A percentile compares a stretch with the other conserved stretches of the same genome.
Evolutionary conservation across 2,329 filamentous ascomycete genomes (phyloP).

Genomic region (Colletotrichum higginsianum): DNA sequence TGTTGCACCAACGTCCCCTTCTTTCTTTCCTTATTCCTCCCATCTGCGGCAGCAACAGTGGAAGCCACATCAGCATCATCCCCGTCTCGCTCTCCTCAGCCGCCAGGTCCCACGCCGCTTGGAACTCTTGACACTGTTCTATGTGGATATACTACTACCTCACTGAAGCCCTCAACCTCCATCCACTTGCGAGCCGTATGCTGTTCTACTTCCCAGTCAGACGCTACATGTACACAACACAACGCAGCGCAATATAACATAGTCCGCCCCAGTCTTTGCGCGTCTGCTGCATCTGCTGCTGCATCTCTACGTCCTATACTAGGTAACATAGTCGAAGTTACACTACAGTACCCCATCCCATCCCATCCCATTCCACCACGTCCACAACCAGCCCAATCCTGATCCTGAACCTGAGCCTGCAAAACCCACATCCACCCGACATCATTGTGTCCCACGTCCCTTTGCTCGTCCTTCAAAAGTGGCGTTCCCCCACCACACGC

Average conservation of each 20-base stretch:
- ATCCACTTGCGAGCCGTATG: not conserved
- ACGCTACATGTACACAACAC: not conserved
- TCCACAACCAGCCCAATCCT: slow-evolving; percentile 3
- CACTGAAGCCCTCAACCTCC: not conserved
- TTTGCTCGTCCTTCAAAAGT: slow-evolving; percentile 36
- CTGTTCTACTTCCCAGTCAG: not conserved
- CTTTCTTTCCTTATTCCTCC: not conserved
- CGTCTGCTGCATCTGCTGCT: slow-evolving; percentile 17
- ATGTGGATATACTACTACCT: too few relatives aligned
- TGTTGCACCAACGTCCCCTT: not conserved
- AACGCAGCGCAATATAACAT: too few relatives aligned
- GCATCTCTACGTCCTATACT: not conserved
- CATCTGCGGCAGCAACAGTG: not conserved
- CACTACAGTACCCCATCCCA: not conserved
- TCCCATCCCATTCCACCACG: not conserved
- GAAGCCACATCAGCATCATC: not conserved
- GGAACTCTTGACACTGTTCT: not conserved
- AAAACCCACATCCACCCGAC: slow-evolving; percentile 16
- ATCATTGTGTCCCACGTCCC: slow-evolving; percentile 16
- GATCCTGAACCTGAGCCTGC: slow-evolving; percentile 10
- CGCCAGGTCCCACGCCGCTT: not conserved
- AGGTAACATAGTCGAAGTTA: too few relatives aligned
- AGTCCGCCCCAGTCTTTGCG: not conserved
- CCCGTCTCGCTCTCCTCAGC: not conserved
- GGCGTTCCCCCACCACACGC: slow-evolving; percentile 39